Evolutionary conservation across 495 filamentous ascomycete species (phyloP).

Genomic region (Hypoxylon lenormandii): DNA sequence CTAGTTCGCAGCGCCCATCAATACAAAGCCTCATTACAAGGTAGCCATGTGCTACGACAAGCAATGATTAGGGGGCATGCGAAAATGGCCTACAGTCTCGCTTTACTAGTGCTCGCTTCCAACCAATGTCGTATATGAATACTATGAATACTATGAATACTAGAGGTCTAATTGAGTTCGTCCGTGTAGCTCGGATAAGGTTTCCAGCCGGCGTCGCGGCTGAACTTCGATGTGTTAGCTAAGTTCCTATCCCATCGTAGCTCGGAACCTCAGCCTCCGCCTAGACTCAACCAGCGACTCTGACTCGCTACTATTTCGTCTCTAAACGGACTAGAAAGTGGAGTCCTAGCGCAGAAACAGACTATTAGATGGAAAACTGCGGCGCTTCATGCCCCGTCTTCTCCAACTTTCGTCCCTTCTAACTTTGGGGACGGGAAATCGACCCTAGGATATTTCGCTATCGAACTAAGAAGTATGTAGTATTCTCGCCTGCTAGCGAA

Average conservation of each 20-base stretch:
- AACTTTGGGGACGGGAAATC: slow-evolving; percentile 7
- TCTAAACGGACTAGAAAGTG: slow-evolving; percentile 22
- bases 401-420: slow-evolving; percentile 25
- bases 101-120: too few relatives aligned
- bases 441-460: slow-evolving; percentile 3
- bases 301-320: slow-evolving; percentile 13
- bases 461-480: neutral
- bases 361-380: slow-evolving; percentile 26
- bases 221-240: slow-evolving; percentile 30
- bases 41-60: too few relatives aligned
- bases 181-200: slow-evolving; percentile 33
- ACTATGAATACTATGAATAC: neutral
- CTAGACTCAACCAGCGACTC: slow-evolving; percentile 14
- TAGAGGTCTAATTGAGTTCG: neutral
- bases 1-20: too few relatives aligned
- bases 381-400: slow-evolving; percentile 38
- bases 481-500: slow-evolving; percentile 6
- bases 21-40: too few relatives aligned
- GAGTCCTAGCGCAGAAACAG: slow-evolving; percentile 6
- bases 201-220: slow-evolving; percentile 32
- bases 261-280: slow-evolving; percentile 35
- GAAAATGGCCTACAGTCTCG: too few relatives aligned
- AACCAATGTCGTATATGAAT: too few relatives aligned
- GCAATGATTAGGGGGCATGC: too few relatives aligned
- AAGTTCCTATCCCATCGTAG: slow-evolving; percentile 16